phyloP scores from a whole-genome alignment of 2,329 filamentous ascomycete genomes.

The Penicillium olsonii region DNA sequence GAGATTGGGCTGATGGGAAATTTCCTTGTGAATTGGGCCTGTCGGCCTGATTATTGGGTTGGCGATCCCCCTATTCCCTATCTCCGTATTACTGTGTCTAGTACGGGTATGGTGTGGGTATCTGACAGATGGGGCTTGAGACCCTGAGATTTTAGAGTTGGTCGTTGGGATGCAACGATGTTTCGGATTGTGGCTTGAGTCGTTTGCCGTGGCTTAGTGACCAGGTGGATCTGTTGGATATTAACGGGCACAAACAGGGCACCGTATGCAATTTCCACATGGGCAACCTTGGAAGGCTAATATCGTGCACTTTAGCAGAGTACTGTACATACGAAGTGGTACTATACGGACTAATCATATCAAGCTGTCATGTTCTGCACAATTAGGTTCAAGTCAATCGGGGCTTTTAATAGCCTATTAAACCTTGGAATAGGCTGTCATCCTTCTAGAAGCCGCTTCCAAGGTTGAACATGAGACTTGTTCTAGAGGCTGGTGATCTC shows the following conservation, averaged over 20 bases:
- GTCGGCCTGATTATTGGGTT: background rate
- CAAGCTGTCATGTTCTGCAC: background rate
- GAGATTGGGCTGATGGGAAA: slow-evolving; percentile 9
- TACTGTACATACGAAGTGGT: too few species aligned
- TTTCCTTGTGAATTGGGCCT: slow-evolving; percentile 1
- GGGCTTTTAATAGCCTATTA: background rate
- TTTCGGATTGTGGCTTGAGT: background rate
- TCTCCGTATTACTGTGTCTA: too few species aligned
- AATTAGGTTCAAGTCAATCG: background rate
- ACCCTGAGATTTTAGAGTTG: background rate
- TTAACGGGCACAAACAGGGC: too few species aligned
- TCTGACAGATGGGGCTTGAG: background rate
- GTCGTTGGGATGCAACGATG: background rate
- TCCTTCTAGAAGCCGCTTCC: background rate
- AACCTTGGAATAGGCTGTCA: background rate
- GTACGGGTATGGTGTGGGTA: too few species aligned
- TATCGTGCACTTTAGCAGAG: background rate
- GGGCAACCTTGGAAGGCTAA: too few species aligned
- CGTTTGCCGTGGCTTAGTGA: background rate
- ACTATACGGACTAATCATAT: background rate
- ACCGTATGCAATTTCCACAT: too few species aligned
- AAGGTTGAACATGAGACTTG: background rate
- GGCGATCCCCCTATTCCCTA: background rate
- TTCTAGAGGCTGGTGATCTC: background rate
- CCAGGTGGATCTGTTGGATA: background rate